Conservation (phyloP, 352 stramenopile species). For the Globisporangium irregulare region DNA sequence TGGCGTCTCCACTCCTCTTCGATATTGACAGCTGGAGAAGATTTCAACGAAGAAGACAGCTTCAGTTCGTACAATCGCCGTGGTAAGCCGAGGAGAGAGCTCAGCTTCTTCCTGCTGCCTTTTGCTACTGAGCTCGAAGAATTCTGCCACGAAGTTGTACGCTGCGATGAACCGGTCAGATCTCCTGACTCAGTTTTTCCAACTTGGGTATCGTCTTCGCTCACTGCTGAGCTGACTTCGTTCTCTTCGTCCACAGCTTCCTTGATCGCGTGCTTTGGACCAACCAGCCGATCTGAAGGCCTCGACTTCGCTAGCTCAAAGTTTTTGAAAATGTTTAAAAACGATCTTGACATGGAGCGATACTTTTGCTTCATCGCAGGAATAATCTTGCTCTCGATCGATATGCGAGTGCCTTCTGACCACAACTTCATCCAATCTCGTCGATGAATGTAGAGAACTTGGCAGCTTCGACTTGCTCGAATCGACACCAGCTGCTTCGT, state of each 20-base stretch:
- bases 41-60: conserved; percentile 1
- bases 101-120: conserved; percentile 8
- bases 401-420: conserved; percentile 13
- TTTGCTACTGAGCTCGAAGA: neutral
- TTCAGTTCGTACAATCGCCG: neutral
- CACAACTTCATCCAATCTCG: conserved; percentile 20
- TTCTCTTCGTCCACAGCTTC: neutral
- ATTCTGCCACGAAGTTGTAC: neutral
- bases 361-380: conserved; percentile 25
- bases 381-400: conserved; percentile 23
- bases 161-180: neutral
- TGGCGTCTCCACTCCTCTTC: conserved; percentile 13
- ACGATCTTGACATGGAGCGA: conserved; percentile 12
- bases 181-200: neutral
- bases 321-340: conserved; percentile 32
- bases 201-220: neutral
- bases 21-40: neutral
- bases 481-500: conserved; percentile 18
- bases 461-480: conserved; percentile 20
- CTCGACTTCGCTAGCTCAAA: conserved; percentile 18
- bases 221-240: neutral
- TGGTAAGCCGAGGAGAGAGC: conserved; percentile 5
- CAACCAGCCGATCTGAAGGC: neutral
- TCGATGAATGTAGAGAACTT: conserved; percentile 19
- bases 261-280: neutral